Evolutionary conservation across 176 grass and related monocot genomes (phyloP).

Genomic region (Triticum urartu): DNA sequence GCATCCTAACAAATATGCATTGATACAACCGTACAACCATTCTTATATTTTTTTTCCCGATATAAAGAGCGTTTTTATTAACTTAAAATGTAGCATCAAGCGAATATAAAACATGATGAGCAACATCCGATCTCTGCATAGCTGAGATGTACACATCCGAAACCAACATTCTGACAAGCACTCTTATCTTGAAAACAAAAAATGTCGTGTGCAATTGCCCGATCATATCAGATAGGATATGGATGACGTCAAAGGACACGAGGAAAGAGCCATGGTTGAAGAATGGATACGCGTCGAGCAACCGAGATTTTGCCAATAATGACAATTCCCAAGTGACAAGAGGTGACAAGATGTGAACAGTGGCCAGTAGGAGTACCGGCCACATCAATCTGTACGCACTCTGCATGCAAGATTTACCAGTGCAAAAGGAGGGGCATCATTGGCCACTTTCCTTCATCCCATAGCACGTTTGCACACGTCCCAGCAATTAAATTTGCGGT

Average conservation of each 20-base stretch:
- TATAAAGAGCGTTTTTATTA: too few relatives aligned
- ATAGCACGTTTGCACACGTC: not conserved
- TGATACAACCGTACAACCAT: too few relatives aligned
- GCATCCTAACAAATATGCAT: too few relatives aligned
- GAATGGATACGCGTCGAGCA: not conserved
- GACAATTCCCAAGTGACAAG: not conserved
- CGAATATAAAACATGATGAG: too few relatives aligned
- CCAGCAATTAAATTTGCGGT: not conserved
- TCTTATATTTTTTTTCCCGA: too few relatives aligned
- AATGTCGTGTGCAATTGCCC: not conserved
- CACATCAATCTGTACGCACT: not conserved
- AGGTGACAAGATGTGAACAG: not conserved
- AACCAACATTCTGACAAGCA: too few relatives aligned
- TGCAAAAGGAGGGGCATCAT: not conserved
- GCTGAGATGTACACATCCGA: too few relatives aligned
- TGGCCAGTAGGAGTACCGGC: not conserved
- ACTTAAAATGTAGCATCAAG: too few relatives aligned
- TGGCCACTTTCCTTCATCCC: not conserved
- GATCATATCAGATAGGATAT: not conserved
- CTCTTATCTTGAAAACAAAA: not conserved
- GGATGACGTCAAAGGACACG: not conserved
- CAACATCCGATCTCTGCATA: too few relatives aligned
- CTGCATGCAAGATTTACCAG: not conserved
- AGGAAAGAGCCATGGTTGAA: not conserved
- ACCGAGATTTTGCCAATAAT: not conserved